These are phyloP conservation scores for Plasmodium sp. DNA, from an alignment of 169 alveolate genomes.

Conservation along the genomic window DNA sequence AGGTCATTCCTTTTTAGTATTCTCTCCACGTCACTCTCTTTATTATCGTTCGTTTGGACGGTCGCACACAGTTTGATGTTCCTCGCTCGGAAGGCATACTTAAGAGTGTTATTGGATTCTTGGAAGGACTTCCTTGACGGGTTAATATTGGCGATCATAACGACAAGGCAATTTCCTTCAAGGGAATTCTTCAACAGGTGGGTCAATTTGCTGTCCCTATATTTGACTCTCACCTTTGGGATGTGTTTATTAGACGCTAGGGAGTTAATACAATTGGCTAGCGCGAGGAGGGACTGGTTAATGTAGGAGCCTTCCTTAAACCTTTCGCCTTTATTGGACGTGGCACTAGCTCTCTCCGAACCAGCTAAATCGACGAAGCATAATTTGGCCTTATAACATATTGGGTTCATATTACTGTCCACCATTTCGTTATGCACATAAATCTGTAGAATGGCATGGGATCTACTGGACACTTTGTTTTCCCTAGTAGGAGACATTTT, in stretches of 20 bases:
- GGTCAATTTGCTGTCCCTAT: conserved; percentile 96
- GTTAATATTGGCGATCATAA: conserved; percentile 95
- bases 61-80: conserved; percentile 86
- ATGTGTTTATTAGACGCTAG: conserved; percentile 86
- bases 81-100: conserved; percentile 95
- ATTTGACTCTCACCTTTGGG: conserved; percentile 91
- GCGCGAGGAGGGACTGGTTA: conserved; percentile 95
- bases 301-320: conserved; percentile 96
- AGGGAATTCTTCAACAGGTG: conserved; percentile 94
- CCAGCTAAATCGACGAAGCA: conserved; percentile 97
- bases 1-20: conserved; percentile 60
- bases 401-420: conserved; percentile 17
- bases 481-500: conserved; percentile 96
- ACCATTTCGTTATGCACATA: conserved; percentile 74
- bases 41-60: conserved; percentile 71
- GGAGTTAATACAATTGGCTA: conserved; percentile 97
- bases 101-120: conserved; percentile 93
- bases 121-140: conserved; percentile 89
- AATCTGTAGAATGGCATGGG: conserved; percentile 95
- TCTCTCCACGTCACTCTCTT: conserved; percentile 67
- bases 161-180: conserved; percentile 94
- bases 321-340: conserved; percentile 93
- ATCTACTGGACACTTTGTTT: conserved; percentile 93
- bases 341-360: conserved; percentile 96
- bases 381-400: conserved; percentile 84